Evolutionary conservation across 208 protist genomes (phyloP).

Genomic region (Porcisia hertigi): DNA sequence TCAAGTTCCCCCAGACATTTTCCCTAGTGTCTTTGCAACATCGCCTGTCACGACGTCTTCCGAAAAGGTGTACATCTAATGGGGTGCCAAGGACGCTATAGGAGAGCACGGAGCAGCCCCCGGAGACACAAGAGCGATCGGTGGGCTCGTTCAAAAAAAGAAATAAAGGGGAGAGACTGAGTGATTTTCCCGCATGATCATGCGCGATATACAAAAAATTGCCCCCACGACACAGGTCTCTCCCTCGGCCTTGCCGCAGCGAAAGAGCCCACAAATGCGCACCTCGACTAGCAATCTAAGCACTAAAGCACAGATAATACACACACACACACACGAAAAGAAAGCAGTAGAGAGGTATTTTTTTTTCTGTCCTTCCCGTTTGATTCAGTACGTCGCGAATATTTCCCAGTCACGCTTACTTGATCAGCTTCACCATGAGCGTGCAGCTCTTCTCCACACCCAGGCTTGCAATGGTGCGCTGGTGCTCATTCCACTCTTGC

Average conservation of each 20-base stretch:
- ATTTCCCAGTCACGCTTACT: conserved; percentile 2
- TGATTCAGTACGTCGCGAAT: background rate
- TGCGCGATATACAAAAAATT: too few relatives aligned
- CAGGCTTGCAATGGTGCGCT: conserved; percentile 56
- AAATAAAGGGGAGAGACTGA: background rate
- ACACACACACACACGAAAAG: too few relatives aligned
- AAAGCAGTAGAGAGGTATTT: too few relatives aligned
- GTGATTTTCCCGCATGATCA: too few relatives aligned
- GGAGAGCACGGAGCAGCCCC: background rate
- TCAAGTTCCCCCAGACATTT: background rate
- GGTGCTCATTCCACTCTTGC: conserved; percentile 57
- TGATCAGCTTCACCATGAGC: conserved; percentile 42
- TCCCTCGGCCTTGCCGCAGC: too few relatives aligned
- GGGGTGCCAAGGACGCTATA: background rate
- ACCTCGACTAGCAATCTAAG: too few relatives aligned
- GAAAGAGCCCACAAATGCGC: too few relatives aligned
- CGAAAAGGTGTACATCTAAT: conserved; percentile 1
- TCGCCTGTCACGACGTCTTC: background rate
- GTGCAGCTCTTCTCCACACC: conserved; percentile 66
- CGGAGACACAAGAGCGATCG: background rate
- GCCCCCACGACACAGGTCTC: too few relatives aligned
- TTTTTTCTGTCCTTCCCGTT: too few relatives aligned
- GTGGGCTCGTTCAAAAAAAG: background rate
- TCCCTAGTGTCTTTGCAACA: background rate
- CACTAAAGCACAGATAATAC: too few relatives aligned